Conservation (phyloP, 441 rosid genomes). For the Isatis lusitanica region DNA sequence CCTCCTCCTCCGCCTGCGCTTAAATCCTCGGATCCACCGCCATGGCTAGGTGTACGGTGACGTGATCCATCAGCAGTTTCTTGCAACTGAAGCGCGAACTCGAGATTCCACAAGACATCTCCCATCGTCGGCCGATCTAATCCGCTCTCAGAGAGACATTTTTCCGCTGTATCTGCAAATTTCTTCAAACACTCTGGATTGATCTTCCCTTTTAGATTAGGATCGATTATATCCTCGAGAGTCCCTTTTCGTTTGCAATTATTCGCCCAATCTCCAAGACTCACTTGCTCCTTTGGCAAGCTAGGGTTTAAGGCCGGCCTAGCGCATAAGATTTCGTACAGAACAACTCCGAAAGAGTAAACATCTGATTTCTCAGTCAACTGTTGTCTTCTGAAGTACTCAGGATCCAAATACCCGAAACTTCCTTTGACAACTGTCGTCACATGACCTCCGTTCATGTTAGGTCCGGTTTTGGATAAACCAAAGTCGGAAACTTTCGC, state of each 20-base stretch:
- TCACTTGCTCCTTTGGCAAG: slow-evolving; percentile 59
- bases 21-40: slow-evolving; percentile 18
- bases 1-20: background rate
- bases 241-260: slow-evolving; percentile 46
- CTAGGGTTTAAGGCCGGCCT: slow-evolving; percentile 51
- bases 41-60: slow-evolving; percentile 18
- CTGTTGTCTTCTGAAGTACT: slow-evolving; percentile 63
- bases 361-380: slow-evolving; percentile 58
- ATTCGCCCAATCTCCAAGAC: slow-evolving; percentile 62
- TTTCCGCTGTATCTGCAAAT: slow-evolving; percentile 46
- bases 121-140: slow-evolving; percentile 65
- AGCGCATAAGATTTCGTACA: slow-evolving; percentile 55
- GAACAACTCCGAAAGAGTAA: slow-evolving; percentile 68
- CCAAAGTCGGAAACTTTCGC: slow-evolving; percentile 64
- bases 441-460: slow-evolving; percentile 50
- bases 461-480: slow-evolving; percentile 57
- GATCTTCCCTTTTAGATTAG: slow-evolving; percentile 47
- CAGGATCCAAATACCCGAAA: slow-evolving; percentile 64
- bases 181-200: slow-evolving; percentile 51
- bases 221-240: slow-evolving; percentile 49
- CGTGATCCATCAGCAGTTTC: slow-evolving; percentile 33
- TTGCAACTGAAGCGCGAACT: slow-evolving; percentile 46
- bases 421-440: slow-evolving; percentile 56
- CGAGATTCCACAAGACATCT: slow-evolving; percentile 63
- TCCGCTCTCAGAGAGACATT: slow-evolving; percentile 53